Percentiles rank a stretch among this genome's conserved stretches.
phyloP scores from a whole-genome alignment of 129 eudicot species.

The Pittosporum tobira region DNA sequence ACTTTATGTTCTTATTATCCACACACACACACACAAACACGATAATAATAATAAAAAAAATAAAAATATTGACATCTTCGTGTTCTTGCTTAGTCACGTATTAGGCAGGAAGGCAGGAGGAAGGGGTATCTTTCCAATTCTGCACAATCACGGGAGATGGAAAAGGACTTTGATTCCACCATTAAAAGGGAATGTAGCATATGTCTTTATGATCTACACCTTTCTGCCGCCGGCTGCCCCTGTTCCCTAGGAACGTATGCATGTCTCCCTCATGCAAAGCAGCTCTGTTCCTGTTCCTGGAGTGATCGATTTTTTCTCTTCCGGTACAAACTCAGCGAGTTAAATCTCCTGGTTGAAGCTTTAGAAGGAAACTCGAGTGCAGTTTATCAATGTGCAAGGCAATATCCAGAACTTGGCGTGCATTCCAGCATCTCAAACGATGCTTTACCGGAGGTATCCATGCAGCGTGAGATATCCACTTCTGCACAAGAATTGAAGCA shows the following conservation, averaged over 20 bases:
- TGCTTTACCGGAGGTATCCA: background rate
- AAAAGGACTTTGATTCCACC: conserved; percentile 33
- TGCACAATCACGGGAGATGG: conserved; percentile 32
- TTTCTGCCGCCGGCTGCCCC: conserved; percentile 58
- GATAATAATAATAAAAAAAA: no score
- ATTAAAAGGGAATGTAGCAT: conserved; percentile 50
- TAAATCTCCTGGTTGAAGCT: conserved; percentile 44
- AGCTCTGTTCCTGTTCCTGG: conserved; percentile 62
- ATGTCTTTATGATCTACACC: conserved; percentile 59
- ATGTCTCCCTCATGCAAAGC: conserved; percentile 66
- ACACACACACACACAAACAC: no score
- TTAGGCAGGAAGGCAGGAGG: conserved; percentile 32
- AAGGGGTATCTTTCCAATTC: conserved; percentile 44
- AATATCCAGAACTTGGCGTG: conserved; percentile 16
- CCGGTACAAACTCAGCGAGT: conserved; percentile 41
- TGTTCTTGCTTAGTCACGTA: conserved; percentile 27
- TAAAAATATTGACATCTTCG: background rate
- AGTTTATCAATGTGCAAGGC: conserved; percentile 32
- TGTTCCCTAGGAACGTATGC: conserved; percentile 60
- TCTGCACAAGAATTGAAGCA: background rate
- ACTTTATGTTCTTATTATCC: background rate
- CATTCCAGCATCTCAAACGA: background rate
- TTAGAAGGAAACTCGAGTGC: conserved; percentile 42
- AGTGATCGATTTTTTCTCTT: conserved; percentile 34
- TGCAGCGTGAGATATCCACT: background rate